phyloP scores from a whole-genome alignment of 1,139 yeast species.

The Yarrowia galli region DNA sequence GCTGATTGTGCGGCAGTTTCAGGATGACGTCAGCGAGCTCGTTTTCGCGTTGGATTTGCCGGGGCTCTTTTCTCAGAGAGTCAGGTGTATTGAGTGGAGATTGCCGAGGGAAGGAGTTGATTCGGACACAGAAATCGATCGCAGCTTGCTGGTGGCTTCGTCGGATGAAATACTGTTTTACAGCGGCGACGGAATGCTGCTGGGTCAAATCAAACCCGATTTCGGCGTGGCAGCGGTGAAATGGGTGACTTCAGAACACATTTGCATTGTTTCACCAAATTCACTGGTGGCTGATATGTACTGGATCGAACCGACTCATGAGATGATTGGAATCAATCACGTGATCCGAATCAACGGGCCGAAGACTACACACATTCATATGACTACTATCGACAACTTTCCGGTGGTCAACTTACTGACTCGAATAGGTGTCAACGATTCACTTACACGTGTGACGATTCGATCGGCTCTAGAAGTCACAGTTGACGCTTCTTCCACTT shows the following conservation, averaged over 20 bases:
- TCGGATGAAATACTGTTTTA: slow-evolving; percentile 1
- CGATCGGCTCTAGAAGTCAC: slow-evolving; percentile 14
- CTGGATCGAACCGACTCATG: slow-evolving; percentile 20
- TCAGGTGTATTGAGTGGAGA: slow-evolving; percentile 28
- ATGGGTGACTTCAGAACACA: slow-evolving; percentile 24
- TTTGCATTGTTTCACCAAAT: slow-evolving; percentile 13
- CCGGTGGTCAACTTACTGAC: slow-evolving; percentile 25
- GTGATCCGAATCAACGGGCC: slow-evolving; percentile 29
- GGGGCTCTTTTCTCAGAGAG: slow-evolving; percentile 19
- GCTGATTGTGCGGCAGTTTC: slow-evolving; percentile 29
- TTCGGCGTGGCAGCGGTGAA: slow-evolving; percentile 29
- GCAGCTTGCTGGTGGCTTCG: slow-evolving; percentile 5
- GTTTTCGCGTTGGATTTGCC: slow-evolving; percentile 13
- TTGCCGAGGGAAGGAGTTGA: background rate
- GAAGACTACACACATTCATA: slow-evolving; percentile 7
- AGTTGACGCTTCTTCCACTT: slow-evolving; percentile 15
- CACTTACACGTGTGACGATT: slow-evolving; percentile 8
- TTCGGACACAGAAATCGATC: background rate
- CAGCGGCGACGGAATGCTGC: slow-evolving; percentile 5
- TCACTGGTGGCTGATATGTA: slow-evolving; percentile 16
- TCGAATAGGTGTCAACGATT: slow-evolving; percentile 17
- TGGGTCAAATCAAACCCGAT: slow-evolving; percentile 25
- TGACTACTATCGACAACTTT: slow-evolving; percentile 14
- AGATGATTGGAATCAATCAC: slow-evolving; percentile 20
- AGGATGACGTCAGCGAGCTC: slow-evolving; percentile 31